Conservation (phyloP, 2,329 filamentous ascomycete genomes). For the Daldinia eschscholtzii region DNA sequence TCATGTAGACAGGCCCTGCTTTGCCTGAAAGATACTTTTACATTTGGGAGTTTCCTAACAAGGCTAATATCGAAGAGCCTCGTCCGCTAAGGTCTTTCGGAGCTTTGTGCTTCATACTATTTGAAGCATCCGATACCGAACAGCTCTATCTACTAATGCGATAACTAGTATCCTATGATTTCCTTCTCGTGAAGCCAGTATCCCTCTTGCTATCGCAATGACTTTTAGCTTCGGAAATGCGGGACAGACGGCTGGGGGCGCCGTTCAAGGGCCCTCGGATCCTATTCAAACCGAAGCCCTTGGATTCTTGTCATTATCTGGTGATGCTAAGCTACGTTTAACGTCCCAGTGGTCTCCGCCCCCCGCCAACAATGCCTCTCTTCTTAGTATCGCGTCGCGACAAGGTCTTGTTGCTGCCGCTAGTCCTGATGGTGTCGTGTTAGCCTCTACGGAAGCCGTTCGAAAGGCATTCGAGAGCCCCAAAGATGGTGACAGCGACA, state of each 20-base stretch:
- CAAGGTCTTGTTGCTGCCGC: slow-evolving; percentile 89
- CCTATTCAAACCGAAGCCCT: slow-evolving; percentile 88
- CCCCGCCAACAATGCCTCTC: slow-evolving; percentile 81
- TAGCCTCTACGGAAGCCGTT: slow-evolving; percentile 82
- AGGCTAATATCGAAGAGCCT: slow-evolving; percentile 12
- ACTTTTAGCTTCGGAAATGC: slow-evolving; percentile 50
- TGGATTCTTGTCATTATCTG: slow-evolving; percentile 83
- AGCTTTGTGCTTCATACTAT: slow-evolving; percentile 1
- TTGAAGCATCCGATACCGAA: slow-evolving; percentile 19
- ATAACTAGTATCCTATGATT: slow-evolving; percentile 38
- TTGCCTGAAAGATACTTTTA: slow-evolving; percentile 9
- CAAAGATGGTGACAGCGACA: slow-evolving; percentile 71
- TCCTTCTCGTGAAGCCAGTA: slow-evolving; percentile 27
- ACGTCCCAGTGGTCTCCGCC: slow-evolving; percentile 82
- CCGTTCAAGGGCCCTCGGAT: slow-evolving; percentile 72
- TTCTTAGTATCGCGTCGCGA: slow-evolving; percentile 84
- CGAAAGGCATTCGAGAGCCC: slow-evolving; percentile 77
- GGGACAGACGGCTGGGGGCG: slow-evolving; percentile 44
- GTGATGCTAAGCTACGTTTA: slow-evolving; percentile 85
- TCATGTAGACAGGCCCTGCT: slow-evolving; percentile 15
- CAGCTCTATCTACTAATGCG: slow-evolving; percentile 14
- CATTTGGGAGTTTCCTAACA: slow-evolving; percentile 2
- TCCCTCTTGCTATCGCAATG: slow-evolving; percentile 42
- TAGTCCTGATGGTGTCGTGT: slow-evolving; percentile 80
- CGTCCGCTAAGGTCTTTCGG: background rate